Evolutionary conservation across 805 yeast genomes (phyloP), one percentile per base, ranked within the genome.

Genomic region (Kuraishia ogatae): DNA sequence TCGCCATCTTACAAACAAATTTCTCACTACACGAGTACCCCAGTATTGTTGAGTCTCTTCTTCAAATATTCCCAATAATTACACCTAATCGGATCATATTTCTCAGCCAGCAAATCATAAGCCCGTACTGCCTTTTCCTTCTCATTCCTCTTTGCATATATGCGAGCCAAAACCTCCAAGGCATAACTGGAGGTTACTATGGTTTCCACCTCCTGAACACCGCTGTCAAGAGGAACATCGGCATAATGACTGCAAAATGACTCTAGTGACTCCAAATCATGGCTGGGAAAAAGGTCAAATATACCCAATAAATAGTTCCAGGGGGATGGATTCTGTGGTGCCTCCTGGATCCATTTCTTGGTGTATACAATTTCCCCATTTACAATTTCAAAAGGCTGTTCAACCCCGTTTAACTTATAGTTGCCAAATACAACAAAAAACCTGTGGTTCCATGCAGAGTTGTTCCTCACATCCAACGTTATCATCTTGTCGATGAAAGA

Each of bases 361-460:
- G 80, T 77, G 63, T 69, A 89, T 3, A 71, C 74, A 1, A 85
- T 63, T 63, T 92, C 97, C 2, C 62, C 62, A 0, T 68, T 64
- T 2, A 77, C 58, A 4, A 61, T 60, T 1, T 61, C 56, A 11
- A 60, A 58, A 26, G 60, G 21, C 39, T 54, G 26, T 20, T 61
- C 50, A 5, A 43, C 59, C 51, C 11, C 52, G 10, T 50, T 57
- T 20, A 56, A 55, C 50, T 64, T 58, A 39, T 55, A 55, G 19
- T 57, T 55, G 1, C 69, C 68, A 53, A 72, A 71, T 47, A 76
- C 61, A 11, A 87, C 68, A 60, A 85, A 89, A 71, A 75, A 87
- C 54, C 97, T 77, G 69, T 89, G 96, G 57, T 84, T 80, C 99
- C 99, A 94, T 0, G 96, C 97, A 53, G 96, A 87, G 68, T 94